These are phyloP conservation scores for Cyberlindnera japonica DNA, from an alignment of 805 yeast species.

Conservation along the genomic window DNA sequence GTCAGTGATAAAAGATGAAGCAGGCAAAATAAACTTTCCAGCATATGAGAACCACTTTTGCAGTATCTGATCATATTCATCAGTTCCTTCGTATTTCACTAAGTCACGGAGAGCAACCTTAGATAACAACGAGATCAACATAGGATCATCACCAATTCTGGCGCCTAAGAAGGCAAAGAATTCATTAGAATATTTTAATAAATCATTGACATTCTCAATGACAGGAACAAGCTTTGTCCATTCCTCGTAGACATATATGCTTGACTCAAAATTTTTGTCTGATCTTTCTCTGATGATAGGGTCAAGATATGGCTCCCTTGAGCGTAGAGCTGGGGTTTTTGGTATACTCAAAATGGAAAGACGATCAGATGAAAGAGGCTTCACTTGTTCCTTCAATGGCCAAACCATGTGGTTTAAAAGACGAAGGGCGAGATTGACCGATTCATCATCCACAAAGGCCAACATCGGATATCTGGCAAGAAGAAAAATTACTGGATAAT, in stretches of 20 bases:
- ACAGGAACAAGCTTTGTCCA: constrained; percentile 46
- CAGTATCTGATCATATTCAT: constrained; percentile 19
- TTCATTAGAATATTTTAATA: constrained; percentile 45
- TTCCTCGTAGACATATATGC: constrained; percentile 33
- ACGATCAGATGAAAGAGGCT: constrained; percentile 17
- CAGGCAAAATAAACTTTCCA: constrained; percentile 65
- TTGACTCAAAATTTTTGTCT: neutral
- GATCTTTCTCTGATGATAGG: neutral
- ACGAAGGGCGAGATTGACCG: constrained; percentile 45
- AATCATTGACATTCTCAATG: constrained; percentile 37
- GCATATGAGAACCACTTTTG: constrained; percentile 55
- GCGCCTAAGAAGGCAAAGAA: constrained; percentile 54
- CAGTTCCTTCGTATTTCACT: constrained; percentile 7
- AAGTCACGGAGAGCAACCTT: constrained; percentile 50
- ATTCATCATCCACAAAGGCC: constrained; percentile 47
- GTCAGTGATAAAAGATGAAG: constrained; percentile 41
- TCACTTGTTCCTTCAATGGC: constrained; percentile 40
- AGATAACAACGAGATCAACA: constrained; percentile 53
- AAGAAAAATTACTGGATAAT: constrained; percentile 57
- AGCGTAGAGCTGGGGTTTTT: neutral
- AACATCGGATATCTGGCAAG: constrained; percentile 60
- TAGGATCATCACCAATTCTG: constrained; percentile 44
- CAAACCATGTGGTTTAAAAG: constrained; percentile 45
- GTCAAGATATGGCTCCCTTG: neutral
- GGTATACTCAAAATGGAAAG: constrained; percentile 15